These are phyloP conservation scores for Lactarius hengduanensis DNA, from an alignment of 768 basidiomycete genomes.

Conservation along the genomic window DNA sequence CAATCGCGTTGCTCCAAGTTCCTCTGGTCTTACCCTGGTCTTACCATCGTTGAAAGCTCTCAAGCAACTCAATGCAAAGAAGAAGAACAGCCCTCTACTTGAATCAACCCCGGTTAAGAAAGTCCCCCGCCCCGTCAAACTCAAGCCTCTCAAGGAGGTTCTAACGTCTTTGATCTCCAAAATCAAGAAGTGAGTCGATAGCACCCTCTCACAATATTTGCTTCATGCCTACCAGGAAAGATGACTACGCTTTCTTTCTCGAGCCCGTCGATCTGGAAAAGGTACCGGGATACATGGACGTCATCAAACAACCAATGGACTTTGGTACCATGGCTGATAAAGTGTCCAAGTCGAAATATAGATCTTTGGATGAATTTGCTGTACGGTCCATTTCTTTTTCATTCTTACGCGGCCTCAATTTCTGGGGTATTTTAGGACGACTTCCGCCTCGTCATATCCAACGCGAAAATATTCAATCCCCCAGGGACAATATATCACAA, in stretches of 20 bases:
- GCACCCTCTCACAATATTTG: background rate
- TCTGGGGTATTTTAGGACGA: slow-evolving; percentile 39
- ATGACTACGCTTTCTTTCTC: slow-evolving; percentile 84
- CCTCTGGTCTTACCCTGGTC: slow-evolving; percentile 60
- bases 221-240: slow-evolving; percentile 53
- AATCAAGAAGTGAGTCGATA: slow-evolving; percentile 62
- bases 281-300: slow-evolving; percentile 62
- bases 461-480: slow-evolving; percentile 76
- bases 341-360: slow-evolving; percentile 72
- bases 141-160: slow-evolving; percentile 80
- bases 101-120: slow-evolving; percentile 35
- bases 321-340: slow-evolving; percentile 83
- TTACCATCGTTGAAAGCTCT: slow-evolving; percentile 64
- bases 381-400: slow-evolving; percentile 41
- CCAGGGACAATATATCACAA: slow-evolving; percentile 69
- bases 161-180: slow-evolving; percentile 62
- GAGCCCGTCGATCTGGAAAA: slow-evolving; percentile 59
- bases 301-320: slow-evolving; percentile 89
- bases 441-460: slow-evolving; percentile 66
- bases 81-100: slow-evolving; percentile 39
- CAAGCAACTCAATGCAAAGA: slow-evolving; percentile 54
- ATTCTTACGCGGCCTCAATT: background rate
- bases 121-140: slow-evolving; percentile 57
- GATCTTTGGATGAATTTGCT: slow-evolving; percentile 75
- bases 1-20: slow-evolving; percentile 19